phyloP scores from a whole-genome alignment of 2,329 filamentous ascomycete species.

The Pseudogymnoascus sp. region DNA sequence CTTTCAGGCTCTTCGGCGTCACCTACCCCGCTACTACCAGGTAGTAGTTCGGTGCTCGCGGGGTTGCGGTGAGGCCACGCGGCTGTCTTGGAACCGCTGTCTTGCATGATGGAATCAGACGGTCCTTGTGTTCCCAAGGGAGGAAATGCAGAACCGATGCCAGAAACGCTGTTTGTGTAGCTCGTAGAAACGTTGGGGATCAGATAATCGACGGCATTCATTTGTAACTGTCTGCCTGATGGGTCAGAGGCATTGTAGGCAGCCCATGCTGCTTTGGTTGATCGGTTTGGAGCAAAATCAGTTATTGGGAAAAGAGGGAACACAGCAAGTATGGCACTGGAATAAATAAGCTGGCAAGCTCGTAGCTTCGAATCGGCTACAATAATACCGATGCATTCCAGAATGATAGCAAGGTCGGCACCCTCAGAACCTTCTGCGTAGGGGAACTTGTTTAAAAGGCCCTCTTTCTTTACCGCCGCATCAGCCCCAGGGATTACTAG shows the following conservation, averaged over 20 bases:
- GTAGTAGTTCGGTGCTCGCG: background rate
- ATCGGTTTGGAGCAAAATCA: constrained; percentile 42
- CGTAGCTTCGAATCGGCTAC: constrained; percentile 73
- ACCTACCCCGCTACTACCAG: constrained; percentile 22
- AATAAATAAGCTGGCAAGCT: constrained; percentile 61
- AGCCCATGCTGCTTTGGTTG: constrained; percentile 43
- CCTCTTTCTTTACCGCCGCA: constrained; percentile 40
- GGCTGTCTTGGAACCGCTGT: constrained; percentile 17
- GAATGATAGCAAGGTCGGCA: constrained; percentile 56
- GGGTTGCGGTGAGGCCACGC: constrained; percentile 17
- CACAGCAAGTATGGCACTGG: constrained; percentile 60
- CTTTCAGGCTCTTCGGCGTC: constrained; percentile 56
- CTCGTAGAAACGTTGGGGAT: constrained; percentile 38
- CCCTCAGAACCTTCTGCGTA: constrained; percentile 46
- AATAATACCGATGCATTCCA: constrained; percentile 71
- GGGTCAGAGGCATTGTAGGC: constrained; percentile 46
- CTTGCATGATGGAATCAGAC: constrained; percentile 9
- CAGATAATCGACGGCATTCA: constrained; percentile 57
- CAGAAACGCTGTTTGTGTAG: constrained; percentile 39
- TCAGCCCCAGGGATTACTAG: constrained; percentile 61
- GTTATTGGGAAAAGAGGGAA: constrained; percentile 48
- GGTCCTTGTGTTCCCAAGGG: background rate
- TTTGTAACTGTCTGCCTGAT: constrained; percentile 25
- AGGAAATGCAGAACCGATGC: constrained; percentile 17
- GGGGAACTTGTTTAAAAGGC: constrained; percentile 51